phyloP scores from a whole-genome alignment of 257 asterid species.

The Sherardia arvensis region DNA sequence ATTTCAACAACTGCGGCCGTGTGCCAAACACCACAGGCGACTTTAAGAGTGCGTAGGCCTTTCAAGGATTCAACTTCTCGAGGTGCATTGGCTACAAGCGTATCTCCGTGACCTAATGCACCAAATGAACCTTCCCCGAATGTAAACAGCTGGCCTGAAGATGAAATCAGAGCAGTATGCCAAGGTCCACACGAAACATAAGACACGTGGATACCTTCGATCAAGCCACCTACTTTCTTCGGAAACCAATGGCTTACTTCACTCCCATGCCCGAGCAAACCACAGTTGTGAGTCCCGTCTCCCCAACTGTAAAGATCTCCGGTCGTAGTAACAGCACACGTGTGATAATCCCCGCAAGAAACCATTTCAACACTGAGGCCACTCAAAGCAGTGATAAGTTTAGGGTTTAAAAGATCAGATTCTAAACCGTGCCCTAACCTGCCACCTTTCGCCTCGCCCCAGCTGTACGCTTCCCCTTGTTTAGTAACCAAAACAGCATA shows the following conservation, averaged over 20 bases:
- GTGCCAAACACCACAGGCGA: slow-evolving; percentile 93
- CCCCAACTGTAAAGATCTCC: slow-evolving; percentile 96
- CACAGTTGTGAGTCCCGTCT: slow-evolving; percentile 39
- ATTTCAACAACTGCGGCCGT: slow-evolving; percentile 68
- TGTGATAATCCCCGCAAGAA: slow-evolving; percentile 71
- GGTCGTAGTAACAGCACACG: slow-evolving; percentile 66
- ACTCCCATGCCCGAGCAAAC: slow-evolving; percentile 68
- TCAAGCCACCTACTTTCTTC: slow-evolving; percentile 45
- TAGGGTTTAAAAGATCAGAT: slow-evolving; percentile 52
- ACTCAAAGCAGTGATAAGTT: slow-evolving; percentile 42
- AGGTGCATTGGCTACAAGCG: slow-evolving; percentile 27
- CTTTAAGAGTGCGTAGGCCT: slow-evolving; percentile 39
- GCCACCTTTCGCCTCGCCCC: slow-evolving; percentile 87
- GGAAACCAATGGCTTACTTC: slow-evolving; percentile 81
- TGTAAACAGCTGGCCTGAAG: slow-evolving; percentile 50
- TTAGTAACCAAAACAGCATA: slow-evolving; percentile 71
- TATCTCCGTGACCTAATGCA: slow-evolving; percentile 73
- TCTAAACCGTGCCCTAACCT: slow-evolving; percentile 84
- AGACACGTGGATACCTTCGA: slow-evolving; percentile 59
- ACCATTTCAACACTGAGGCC: slow-evolving; percentile 53
- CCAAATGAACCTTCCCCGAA: slow-evolving; percentile 95
- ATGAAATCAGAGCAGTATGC: slow-evolving; percentile 70
- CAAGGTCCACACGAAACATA: slow-evolving; percentile 81
- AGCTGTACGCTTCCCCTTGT: slow-evolving; percentile 77
- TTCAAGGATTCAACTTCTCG: slow-evolving; percentile 60